Base-by-base conservation (phyloP, 2,329 filamentous ascomycete species). In the Alternaria sp. region DNA sequence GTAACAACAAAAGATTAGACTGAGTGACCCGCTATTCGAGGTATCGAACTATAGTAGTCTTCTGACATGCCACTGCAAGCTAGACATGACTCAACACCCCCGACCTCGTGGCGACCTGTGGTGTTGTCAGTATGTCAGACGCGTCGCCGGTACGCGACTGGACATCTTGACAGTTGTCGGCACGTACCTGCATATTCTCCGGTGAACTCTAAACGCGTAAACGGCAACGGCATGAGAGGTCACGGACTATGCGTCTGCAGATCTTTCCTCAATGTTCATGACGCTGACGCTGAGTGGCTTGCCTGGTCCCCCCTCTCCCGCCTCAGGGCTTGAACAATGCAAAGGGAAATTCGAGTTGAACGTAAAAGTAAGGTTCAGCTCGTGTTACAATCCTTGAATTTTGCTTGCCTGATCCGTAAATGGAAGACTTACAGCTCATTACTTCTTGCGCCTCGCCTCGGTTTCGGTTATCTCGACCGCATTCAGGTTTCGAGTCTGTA, bases 401-500 rank as follows among this genome's bases (percentile, higher is more conserved):
- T 36, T 26, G 46, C 14, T 49, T 49, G 20, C 32, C 20, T 18
- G 32, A 49, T 36, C 30, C 32, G 34, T 14, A 36, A 38, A 36
- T n/a, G 46, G 46, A 12, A 38, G 32, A 14, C 46, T 38, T 38
- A 38, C 32, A 49, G 32, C 46, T 11, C 14, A 3, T 49, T 49
- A 16, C 46, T 49, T 49, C 30, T 49, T 49, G 30, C 32, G 46
- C 46, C 46, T 49, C 20, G 46, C 46, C 46, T 49, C 32, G 18
- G 30, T 34, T 34, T 49, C 46, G 46, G 46, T 34, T 49, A 24
- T 49, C 12, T 49, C 30, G 46, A 34, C 46, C 38, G 51, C 39
- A 26, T 44, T 34, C 47, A 38, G 48, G 53, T 59, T 54, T 51
- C 53, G 30, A 38, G 38, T 41, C 20, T 18, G 36, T 49, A 20